Percentiles rank a stretch among this genome's conserved stretches.
These are phyloP conservation scores for Acanthamoeba castellanii DNA, from an alignment of 208 protist species.

Conservation along the genomic window DNA sequence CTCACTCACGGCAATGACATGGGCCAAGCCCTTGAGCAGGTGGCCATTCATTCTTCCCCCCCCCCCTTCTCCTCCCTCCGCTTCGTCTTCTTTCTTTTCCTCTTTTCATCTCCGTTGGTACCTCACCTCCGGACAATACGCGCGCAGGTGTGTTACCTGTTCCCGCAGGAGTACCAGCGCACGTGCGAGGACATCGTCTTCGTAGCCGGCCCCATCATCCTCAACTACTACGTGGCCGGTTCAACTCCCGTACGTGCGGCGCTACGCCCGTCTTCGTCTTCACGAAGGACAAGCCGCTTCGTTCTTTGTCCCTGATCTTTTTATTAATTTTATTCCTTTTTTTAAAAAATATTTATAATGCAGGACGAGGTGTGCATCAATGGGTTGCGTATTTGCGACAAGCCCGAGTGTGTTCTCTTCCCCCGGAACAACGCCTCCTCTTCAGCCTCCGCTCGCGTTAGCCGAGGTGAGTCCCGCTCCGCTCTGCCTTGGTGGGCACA, in stretches of 20 bases:
- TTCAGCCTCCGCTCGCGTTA: not conserved
- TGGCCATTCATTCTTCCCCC: not conserved
- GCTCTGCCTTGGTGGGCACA: not conserved
- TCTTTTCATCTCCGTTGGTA: too few relatives aligned
- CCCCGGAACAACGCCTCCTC: not conserved
- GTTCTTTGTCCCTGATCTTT: too few relatives aligned
- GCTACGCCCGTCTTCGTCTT: too few relatives aligned
- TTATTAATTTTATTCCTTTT: too few relatives aligned
- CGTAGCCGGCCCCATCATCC: not conserved
- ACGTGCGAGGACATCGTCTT: not conserved
- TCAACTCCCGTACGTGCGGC: not conserved
- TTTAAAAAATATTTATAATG: not conserved
- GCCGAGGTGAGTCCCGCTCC: not conserved
- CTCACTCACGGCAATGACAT: conserved; percentile 3
- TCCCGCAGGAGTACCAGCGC: not conserved
- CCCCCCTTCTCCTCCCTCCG: too few relatives aligned
- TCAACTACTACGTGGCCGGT: not conserved
- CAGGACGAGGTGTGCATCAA: conserved; percentile 5
- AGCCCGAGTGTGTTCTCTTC: not conserved
- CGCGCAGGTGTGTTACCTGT: not conserved
- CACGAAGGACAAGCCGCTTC: too few relatives aligned
- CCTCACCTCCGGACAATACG: too few relatives aligned
- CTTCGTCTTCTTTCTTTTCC: too few relatives aligned
- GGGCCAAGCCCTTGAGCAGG: not conserved
- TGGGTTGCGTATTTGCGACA: not conserved